A percentile compares a stretch with the other conserved stretches of the same genome.
These are phyloP conservation scores for Cryphonectria carpinicola DNA, from an alignment of 2,329 filamentous ascomycete genomes.

Conservation along the genomic window DNA sequence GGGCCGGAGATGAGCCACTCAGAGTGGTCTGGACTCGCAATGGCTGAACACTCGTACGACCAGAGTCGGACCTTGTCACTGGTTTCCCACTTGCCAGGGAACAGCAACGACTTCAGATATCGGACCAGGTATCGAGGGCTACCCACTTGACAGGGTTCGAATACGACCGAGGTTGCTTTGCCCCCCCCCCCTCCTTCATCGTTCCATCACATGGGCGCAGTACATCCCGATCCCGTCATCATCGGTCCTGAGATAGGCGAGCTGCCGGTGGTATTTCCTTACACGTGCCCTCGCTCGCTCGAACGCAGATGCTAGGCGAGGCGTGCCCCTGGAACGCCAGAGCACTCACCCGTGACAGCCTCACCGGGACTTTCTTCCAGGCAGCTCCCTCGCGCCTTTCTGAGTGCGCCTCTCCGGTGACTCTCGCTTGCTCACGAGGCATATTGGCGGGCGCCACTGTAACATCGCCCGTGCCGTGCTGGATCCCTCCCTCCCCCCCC, in stretches of 20 bases:
- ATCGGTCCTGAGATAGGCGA: slow-evolving; percentile 19
- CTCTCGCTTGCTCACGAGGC: slow-evolving; percentile 15
- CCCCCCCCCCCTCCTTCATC: neutral
- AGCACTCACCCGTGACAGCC: slow-evolving; percentile 1
- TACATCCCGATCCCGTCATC: slow-evolving; percentile 15
- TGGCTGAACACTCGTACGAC: neutral
- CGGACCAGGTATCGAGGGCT: neutral
- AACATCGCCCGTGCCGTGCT: neutral
- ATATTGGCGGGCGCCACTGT: slow-evolving; percentile 17
- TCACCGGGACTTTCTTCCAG: neutral
- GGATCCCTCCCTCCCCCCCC: neutral
- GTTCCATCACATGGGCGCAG: neutral
- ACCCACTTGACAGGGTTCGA: neutral
- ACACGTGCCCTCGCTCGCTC: neutral
- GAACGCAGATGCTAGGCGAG: neutral
- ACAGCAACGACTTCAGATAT: neutral
- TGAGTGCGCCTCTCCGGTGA: neutral
- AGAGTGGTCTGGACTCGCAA: neutral
- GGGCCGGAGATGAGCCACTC: slow-evolving; percentile 10
- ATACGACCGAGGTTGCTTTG: neutral
- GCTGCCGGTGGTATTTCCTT: slow-evolving; percentile 10
- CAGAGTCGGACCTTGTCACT: neutral
- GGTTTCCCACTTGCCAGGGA: neutral
- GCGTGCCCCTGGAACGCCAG: neutral
- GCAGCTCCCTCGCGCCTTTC: neutral